Evolutionary conservation across 345 rosid genomes (phyloP).

Genomic region (Citrus mangshanensis): DNA sequence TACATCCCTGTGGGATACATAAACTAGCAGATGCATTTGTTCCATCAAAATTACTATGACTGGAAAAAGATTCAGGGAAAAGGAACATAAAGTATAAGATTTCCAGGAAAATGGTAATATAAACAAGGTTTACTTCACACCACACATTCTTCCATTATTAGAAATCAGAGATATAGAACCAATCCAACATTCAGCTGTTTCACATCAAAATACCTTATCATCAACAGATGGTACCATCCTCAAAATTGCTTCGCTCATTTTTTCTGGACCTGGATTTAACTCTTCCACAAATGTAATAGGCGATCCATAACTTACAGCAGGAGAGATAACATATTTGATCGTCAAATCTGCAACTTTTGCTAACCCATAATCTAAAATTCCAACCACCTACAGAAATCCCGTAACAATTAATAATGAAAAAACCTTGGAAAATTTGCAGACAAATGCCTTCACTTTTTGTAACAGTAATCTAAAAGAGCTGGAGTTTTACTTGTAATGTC

Average conservation of each 20-base stretch:
- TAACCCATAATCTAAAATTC: slow-evolving; percentile 80
- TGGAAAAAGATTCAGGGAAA: background rate
- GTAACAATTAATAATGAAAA: slow-evolving; percentile 11
- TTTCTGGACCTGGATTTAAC: slow-evolving; percentile 38
- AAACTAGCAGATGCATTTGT: background rate
- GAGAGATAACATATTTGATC: slow-evolving; percentile 74
- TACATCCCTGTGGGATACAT: background rate
- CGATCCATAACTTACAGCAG: slow-evolving; percentile 61
- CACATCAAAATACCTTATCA: slow-evolving; percentile 41
- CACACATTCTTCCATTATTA: background rate
- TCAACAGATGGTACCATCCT: slow-evolving; percentile 46
- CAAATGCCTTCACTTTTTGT: background rate
- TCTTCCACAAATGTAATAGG: slow-evolving; percentile 53
- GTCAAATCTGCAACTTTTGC: slow-evolving; percentile 86
- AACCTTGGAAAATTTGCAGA: background rate
- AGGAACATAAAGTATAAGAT: background rate
- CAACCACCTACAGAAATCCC: slow-evolving; percentile 56
- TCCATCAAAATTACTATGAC: background rate
- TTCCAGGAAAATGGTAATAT: background rate
- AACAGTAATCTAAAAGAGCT: background rate
- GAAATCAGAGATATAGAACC: background rate
- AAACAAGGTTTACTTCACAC: background rate
- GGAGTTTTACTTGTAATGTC: background rate
- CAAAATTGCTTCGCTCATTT: slow-evolving; percentile 45
- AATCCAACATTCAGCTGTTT: background rate